These are phyloP conservation scores for Melampsora larici-populina DNA, from an alignment of 1,284 basidiomycete species.

Conservation along the genomic window DNA sequence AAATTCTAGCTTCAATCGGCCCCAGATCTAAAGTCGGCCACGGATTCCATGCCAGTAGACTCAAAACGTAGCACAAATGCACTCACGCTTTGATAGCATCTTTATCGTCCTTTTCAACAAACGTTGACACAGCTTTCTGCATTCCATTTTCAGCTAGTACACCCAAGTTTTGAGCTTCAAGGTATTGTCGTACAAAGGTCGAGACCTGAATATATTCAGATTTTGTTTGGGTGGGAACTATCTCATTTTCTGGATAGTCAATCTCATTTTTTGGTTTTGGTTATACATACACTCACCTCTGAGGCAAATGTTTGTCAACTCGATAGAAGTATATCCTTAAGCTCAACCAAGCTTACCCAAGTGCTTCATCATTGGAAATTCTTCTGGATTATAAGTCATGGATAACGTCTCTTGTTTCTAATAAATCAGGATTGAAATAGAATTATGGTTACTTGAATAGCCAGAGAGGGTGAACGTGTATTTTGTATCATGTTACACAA, in stretches of 20 bases:
- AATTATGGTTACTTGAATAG: no score
- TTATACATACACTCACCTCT: no score
- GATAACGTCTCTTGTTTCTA: no score
- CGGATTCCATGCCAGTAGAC: neutral
- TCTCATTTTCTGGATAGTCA: conserved; percentile 47
- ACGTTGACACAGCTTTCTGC: conserved; percentile 83
- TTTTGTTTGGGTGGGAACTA: conserved; percentile 38
- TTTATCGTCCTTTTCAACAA: conserved; percentile 90
- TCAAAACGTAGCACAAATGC: conserved; percentile 52
- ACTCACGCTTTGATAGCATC: conserved; percentile 77
- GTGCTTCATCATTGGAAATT: no score
- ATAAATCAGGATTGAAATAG: no score
- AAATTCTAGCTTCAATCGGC: conserved; percentile 45
- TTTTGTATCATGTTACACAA: no score
- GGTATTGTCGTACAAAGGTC: conserved; percentile 75
- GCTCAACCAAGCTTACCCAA: no score
- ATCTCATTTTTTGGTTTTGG: conserved; percentile 50
- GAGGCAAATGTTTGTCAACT: no score
- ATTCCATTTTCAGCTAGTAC: conserved; percentile 78
- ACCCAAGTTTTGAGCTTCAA: conserved; percentile 82
- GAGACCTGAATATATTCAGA: conserved; percentile 57
- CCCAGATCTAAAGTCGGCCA: conserved; percentile 65
- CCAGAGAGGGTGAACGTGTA: no score
- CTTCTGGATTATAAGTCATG: no score
- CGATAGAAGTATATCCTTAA: no score